These are phyloP conservation scores for Lentinula aciculospora DNA, from an alignment of 768 basidiomycete genomes.

Conservation along the genomic window DNA sequence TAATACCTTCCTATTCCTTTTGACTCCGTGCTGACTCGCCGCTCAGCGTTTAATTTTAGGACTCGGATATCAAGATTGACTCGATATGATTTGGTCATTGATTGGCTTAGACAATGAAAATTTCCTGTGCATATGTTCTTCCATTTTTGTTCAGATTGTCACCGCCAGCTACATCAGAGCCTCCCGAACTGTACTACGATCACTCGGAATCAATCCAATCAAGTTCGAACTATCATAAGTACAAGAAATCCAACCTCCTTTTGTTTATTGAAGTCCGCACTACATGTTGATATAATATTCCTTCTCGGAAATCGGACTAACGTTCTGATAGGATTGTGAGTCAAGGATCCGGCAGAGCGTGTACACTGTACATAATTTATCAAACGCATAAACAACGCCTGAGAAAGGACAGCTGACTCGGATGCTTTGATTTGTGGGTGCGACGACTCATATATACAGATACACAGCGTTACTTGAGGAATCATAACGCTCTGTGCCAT, in stretches of 20 bases:
- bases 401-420: no score
- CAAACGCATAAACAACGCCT: no score
- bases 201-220: neutral
- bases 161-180: no score
- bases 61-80: neutral
- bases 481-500: neutral
- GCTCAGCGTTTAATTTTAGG: neutral
- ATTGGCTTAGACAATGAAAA: neutral
- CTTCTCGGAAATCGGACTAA: neutral
- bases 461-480: no score
- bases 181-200: no score
- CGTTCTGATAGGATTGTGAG: neutral
- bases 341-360: neutral
- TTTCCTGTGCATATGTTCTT: neutral
- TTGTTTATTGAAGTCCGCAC: no score
- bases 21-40: neutral
- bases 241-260: neutral
- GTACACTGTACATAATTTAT: no score
- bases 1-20: neutral
- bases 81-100: neutral
- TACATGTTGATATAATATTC: no score
- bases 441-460: neutral
- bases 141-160: no score
- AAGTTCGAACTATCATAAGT: neutral
- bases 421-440: neutral